Conservation (phyloP, 2,329 filamentous ascomycete genomes). For the Cercospora berteroae region DNA sequence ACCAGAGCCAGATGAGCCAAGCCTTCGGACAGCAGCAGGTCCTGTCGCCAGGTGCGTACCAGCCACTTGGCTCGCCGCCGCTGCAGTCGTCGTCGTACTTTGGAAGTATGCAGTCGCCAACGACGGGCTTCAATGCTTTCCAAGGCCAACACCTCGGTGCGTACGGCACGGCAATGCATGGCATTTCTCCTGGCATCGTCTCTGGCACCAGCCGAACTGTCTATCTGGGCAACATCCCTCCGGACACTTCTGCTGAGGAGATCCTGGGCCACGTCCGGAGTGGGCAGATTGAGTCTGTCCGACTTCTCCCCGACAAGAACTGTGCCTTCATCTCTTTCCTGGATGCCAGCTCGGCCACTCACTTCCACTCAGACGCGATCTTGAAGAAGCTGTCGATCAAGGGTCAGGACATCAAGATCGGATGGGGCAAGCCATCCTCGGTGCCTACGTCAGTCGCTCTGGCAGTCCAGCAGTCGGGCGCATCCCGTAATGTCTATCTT, state of each 20-base stretch:
- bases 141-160: conserved; percentile 43
- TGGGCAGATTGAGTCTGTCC: conserved; percentile 98
- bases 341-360: conserved; percentile 93
- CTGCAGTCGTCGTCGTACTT: conserved; percentile 77
- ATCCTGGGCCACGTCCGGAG: conserved; percentile 94
- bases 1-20: conserved; percentile 59
- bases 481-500: conserved; percentile 94
- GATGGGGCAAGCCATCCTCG: conserved; percentile 98
- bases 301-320: conserved; percentile 96
- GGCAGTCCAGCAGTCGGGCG: conserved; percentile 94
- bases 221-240: conserved; percentile 97
- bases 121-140: conserved; percentile 67
- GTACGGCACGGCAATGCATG: conserved; percentile 53
- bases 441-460: conserved; percentile 97
- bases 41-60: conserved; percentile 80
- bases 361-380: conserved; percentile 99
- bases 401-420: conserved; percentile 98
- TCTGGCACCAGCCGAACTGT: conserved; percentile 94
- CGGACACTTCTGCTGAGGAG: conserved; percentile 94
- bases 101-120: conserved; percentile 82
- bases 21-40: conserved; percentile 67
- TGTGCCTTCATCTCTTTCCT: conserved; percentile 99
- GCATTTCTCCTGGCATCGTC: conserved; percentile 72
- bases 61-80: conserved; percentile 77
- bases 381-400: conserved; percentile 99